Conservation (phyloP, 345 rosid species). For the Syzygium jambos region DNA sequence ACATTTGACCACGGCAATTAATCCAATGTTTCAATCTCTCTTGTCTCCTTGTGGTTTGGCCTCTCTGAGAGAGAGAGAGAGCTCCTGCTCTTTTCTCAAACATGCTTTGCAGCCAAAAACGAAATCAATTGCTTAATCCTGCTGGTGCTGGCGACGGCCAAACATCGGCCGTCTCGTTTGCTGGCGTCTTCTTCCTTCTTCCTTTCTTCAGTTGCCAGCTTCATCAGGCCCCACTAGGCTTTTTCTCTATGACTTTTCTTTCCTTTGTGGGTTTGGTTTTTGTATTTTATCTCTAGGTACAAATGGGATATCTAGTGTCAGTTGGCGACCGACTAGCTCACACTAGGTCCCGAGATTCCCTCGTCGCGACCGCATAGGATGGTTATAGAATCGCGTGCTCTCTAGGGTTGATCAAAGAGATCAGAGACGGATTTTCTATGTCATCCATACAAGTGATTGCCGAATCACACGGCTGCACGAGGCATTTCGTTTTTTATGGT, state of each 20-base stretch:
- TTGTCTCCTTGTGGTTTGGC: neutral
- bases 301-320: fast-evolving
- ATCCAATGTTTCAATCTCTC: neutral
- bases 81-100: too few species aligned
- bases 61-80: neutral
- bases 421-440: neutral
- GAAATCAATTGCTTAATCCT: neutral
- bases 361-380: fast-evolving
- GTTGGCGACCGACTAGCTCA: fast-evolving
- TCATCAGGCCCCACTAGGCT: neutral
- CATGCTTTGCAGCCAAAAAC: neutral
- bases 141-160: neutral
- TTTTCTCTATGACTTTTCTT: neutral
- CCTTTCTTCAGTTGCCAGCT: neutral
- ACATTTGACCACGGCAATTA: neutral
- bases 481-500: fast-evolving
- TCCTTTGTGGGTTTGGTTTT: neutral
- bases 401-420: neutral
- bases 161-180: neutral
- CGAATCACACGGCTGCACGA: fast-evolving
- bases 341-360: fast-evolving
- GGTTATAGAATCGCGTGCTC: fast-evolving
- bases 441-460: neutral
- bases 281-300: neutral
- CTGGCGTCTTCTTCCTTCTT: neutral